Percentiles rank a stretch among this genome's conserved stretches.
phyloP scores from a whole-genome alignment of 1,284 basidiomycete genomes.

The Stereum hirsutum region DNA sequence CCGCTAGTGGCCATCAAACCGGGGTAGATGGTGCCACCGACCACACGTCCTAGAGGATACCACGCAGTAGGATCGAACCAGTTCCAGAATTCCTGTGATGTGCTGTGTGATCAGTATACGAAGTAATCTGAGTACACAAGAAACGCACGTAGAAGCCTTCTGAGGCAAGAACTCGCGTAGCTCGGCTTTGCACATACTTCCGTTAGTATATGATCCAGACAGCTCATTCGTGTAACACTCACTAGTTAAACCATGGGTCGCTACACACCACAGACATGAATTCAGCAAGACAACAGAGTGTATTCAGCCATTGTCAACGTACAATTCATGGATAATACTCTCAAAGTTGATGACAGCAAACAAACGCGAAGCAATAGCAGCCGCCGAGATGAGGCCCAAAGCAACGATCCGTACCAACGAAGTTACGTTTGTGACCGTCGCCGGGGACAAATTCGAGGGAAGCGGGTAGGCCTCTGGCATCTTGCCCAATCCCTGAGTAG shows the following conservation, averaged over 20 bases:
- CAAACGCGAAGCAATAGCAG: conserved; percentile 91
- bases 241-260: conserved; percentile 98
- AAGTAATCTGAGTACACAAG: neutral
- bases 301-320: conserved; percentile 25
- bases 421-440: conserved; percentile 72
- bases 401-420: conserved; percentile 83
- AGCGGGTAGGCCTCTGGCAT: conserved; percentile 52
- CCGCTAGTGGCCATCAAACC: conserved; percentile 97
- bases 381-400: conserved; percentile 81
- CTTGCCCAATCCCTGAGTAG: too few species aligned
- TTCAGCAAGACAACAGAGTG: too few species aligned
- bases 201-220: neutral
- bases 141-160: conserved; percentile 88
- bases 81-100: conserved; percentile 91
- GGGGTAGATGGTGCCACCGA: conserved; percentile 97
- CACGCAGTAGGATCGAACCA: conserved; percentile 99
- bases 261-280: conserved; percentile 33
- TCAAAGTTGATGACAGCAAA: conserved; percentile 99
- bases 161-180: conserved; percentile 79
- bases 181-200: conserved; percentile 49
- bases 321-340: conserved; percentile 99
- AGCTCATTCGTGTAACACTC: conserved; percentile 23
- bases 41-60: conserved; percentile 98
- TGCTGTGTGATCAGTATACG: conserved; percentile 1
- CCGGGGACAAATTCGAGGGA: conserved; percentile 57